These are phyloP conservation scores for Trifolium repens DNA, from an alignment of 306 rosid species.

Conservation along the genomic window DNA sequence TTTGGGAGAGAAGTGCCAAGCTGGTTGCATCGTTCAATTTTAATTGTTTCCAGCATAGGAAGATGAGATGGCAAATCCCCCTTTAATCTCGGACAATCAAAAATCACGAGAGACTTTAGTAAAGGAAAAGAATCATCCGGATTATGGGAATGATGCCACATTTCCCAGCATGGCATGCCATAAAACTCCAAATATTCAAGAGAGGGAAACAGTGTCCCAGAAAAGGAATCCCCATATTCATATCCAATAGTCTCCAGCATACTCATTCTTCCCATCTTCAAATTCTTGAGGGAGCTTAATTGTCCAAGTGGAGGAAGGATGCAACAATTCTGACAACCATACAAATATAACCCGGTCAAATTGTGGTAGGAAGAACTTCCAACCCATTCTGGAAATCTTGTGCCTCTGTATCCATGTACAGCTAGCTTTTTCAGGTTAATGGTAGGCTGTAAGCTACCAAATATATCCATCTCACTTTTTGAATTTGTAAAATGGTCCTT, in stretches of 20 bases:
- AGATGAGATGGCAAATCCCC: slow-evolving; percentile 26
- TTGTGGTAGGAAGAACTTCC: slow-evolving; percentile 5
- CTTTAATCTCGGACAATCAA: neutral
- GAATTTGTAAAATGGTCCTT: neutral
- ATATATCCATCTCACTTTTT: neutral
- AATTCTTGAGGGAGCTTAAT: neutral
- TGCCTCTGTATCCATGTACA: neutral
- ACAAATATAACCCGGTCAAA: neutral
- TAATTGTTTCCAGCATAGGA: neutral
- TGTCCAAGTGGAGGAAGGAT: slow-evolving; percentile 11
- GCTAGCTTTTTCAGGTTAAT: fast-evolving
- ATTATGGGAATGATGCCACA: neutral
- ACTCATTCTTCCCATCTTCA: fast-evolving
- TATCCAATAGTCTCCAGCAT: neutral
- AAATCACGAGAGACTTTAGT: neutral
- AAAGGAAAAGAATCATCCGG: neutral
- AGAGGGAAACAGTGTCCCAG: neutral
- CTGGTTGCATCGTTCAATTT: neutral
- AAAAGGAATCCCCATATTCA: neutral
- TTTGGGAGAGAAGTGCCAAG: neutral
- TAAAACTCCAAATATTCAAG: neutral
- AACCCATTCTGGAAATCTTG: neutral
- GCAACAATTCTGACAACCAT: neutral
- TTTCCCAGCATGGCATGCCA: neutral
- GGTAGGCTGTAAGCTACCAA: neutral